Conservation (phyloP, 208 protist species). For the Acanthamoeba triangularis region DNA sequence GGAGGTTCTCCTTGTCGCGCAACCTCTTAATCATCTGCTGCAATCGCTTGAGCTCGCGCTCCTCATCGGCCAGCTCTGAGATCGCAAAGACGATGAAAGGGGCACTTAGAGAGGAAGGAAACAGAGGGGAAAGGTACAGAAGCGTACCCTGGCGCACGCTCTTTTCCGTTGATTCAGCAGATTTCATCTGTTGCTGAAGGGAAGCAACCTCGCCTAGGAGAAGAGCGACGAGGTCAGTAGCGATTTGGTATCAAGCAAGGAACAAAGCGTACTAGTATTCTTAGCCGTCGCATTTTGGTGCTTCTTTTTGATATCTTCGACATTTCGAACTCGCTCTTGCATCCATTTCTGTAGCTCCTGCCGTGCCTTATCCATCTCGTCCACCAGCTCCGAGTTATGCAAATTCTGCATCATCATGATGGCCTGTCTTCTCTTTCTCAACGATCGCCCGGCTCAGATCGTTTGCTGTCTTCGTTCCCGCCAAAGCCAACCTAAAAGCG, state of each 20-base stretch:
- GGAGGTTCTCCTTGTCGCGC: slow-evolving; percentile 33
- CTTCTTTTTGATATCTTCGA: slow-evolving; percentile 39
- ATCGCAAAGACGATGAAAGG: background rate
- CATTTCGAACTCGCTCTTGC: slow-evolving; percentile 25
- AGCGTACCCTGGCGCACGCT: background rate
- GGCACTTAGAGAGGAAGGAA: background rate
- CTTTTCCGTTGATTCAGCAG: background rate
- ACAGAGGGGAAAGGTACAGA: background rate
- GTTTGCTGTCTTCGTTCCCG: background rate
- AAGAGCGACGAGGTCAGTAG: background rate
- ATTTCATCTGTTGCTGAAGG: slow-evolving; percentile 43
- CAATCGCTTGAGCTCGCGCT: slow-evolving; percentile 35
- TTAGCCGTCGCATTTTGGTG: background rate
- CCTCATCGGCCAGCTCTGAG: slow-evolving; percentile 37
- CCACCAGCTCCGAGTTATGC: slow-evolving; percentile 32
- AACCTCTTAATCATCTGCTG: slow-evolving; percentile 6
- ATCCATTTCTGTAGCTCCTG: slow-evolving; percentile 51
- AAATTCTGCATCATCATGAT: slow-evolving; percentile 24
- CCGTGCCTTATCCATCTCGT: slow-evolving; percentile 34
- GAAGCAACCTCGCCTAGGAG: background rate
- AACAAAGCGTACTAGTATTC: background rate
- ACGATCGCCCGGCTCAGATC: background rate
- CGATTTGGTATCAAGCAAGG: background rate
- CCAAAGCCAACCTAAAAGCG: background rate
- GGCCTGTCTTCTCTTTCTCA: background rate